Conservation (phyloP, 2,329 filamentous ascomycete species). For the Talaromyces sp. region DNA sequence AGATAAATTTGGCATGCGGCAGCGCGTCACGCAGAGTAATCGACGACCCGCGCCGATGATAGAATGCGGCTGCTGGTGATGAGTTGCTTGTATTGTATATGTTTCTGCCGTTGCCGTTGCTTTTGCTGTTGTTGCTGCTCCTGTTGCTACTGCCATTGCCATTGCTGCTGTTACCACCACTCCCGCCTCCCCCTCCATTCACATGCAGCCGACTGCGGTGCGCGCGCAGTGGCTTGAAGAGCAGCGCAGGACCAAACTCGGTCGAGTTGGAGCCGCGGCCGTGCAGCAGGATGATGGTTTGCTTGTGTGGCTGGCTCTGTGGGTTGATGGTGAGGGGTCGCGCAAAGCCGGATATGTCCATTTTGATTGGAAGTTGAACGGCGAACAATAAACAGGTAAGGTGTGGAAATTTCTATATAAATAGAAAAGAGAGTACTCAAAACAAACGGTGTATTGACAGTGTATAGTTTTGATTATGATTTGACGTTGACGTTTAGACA, state of each 20-base stretch:
- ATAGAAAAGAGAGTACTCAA: too few relatives aligned
- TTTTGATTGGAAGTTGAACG: not conserved
- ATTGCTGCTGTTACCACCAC: not conserved
- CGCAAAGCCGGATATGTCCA: not conserved
- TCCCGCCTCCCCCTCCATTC: not conserved
- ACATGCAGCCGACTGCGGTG: not conserved
- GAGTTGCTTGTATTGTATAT: not conserved
- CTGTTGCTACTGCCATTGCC: not conserved
- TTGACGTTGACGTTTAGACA: not conserved
- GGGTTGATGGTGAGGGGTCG: constrained; percentile 8
- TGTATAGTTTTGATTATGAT: too few relatives aligned
- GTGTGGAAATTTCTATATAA: too few relatives aligned
- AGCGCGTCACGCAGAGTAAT: constrained; percentile 29
- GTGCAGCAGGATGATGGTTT: constrained; percentile 47
- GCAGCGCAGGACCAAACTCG: constrained; percentile 37
- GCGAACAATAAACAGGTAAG: too few relatives aligned
- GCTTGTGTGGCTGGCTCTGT: constrained; percentile 25
- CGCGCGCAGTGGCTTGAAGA: constrained; percentile 21
- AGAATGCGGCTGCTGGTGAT: not conserved
- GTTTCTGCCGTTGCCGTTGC: not conserved
- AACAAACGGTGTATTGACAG: too few relatives aligned
- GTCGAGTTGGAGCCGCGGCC: constrained; percentile 42
- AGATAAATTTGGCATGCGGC: constrained; percentile 45
- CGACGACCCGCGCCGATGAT: not conserved
- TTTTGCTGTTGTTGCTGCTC: not conserved